A percentile compares a stretch with the other conserved stretches of the same genome.
Conservation (phyloP, 106 monocot genomes). For the Dioscorea alata region DNA sequence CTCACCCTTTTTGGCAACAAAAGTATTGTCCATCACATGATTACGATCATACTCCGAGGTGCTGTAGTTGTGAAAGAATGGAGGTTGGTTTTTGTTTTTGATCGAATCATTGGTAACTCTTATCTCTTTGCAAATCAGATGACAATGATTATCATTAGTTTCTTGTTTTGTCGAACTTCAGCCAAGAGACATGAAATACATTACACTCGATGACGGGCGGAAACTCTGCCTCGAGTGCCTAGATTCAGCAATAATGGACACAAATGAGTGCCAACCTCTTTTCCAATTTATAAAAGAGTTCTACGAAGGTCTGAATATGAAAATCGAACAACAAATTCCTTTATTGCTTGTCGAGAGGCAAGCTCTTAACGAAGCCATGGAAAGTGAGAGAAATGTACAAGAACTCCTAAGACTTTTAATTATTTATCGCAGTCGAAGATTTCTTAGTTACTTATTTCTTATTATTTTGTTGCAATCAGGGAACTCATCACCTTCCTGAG, state of each 20-base stretch:
- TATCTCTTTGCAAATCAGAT: background rate
- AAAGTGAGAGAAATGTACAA: conserved; percentile 79
- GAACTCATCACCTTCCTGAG: conserved; percentile 79
- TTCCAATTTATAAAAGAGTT: conserved; percentile 85
- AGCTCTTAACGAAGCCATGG: conserved; percentile 91
- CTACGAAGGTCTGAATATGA: conserved; percentile 95
- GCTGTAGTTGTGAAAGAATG: conserved; percentile 93
- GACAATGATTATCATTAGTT: background rate
- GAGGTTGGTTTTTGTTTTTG: conserved; percentile 48
- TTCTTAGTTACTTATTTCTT: conserved; percentile 7
- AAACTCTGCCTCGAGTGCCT: conserved; percentile 90
- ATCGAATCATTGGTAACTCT: background rate
- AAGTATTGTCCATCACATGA: conserved; percentile 91
- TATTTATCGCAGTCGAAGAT: background rate
- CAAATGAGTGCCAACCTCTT: conserved; percentile 78
- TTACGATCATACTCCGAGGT: conserved; percentile 70
- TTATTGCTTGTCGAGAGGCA: conserved; percentile 82
- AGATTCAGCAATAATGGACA: conserved; percentile 88
- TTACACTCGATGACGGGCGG: conserved; percentile 78
- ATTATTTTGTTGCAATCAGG: conserved; percentile 25
- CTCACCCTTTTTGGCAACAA: conserved; percentile 89
- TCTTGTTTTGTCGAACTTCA: conserved; percentile 15
- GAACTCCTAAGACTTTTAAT: background rate
- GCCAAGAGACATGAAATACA: conserved; percentile 60
- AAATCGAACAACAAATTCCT: conserved; percentile 79